Base-by-base conservation (phyloP, 352 stramenopile species). In the Phytophthora citricola region DNA sequence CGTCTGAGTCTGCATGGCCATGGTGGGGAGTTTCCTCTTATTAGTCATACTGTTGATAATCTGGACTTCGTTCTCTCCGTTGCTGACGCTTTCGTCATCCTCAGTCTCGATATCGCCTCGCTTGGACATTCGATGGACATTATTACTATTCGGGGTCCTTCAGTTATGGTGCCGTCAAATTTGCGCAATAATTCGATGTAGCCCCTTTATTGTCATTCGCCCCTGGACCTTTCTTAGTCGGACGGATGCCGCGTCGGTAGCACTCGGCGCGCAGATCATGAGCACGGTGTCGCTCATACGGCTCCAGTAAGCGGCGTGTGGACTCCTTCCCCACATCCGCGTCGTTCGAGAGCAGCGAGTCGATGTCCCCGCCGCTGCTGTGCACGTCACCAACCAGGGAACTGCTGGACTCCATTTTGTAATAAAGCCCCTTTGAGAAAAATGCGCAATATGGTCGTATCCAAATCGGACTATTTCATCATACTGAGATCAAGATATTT, bases 161-260 rank as follows among this genome's bases (percentile, higher is more conserved):
- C 36, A 47, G 54, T 59, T 54, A 51, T 51, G 2, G 71, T 75
- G 34, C 74, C 75, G 65, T 92, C 83, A 51, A 78, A 78, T 73
- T 85, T 81, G 49, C 85, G 81, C 46, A 93, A 63, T 43, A 93
- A 63, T 22, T 85, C 31, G 48, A 93, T 86, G 69, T 93, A 93
- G 14, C 85, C 85, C 73, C 80, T 78, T 93, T 93, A 69, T 93
- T 93, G 77, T 93, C 85, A 64, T 93, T 93, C n/a, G 85, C 83
- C 45, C 90, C 78, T 3, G 85, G 85, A 1, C 85, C 85, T 78
- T 92, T 93, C 73, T 93, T 93, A 52, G 91, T 88, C 26, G 85
- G 85, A 0, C 85, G 85, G 52, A 93, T 76, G 26, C 85, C 79
- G 26, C 85, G 81, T 10, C 81, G 83, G 66, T 93, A 93, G 71